Evolutionary conservation across 23 red algal genomes (phyloP).

Genomic region (Agarophyton chilense): DNA sequence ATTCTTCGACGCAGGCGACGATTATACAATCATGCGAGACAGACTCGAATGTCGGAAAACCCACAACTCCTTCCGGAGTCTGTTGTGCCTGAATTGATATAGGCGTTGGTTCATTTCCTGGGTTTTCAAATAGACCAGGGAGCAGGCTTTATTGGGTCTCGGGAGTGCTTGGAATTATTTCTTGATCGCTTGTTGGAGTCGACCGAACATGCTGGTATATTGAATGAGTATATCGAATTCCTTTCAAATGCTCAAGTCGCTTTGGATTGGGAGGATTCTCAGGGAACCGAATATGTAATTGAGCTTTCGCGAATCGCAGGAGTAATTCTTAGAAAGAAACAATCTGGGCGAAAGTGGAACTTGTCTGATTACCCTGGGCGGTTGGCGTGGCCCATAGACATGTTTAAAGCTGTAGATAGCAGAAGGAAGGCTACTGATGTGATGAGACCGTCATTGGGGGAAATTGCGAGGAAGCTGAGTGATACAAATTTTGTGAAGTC

Average conservation of each 20-base stretch:
- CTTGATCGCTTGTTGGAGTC: constrained; percentile 58
- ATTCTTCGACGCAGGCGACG: constrained; percentile 26
- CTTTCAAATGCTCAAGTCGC: constrained; percentile 56
- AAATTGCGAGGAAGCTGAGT: constrained; percentile 30
- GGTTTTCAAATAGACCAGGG: constrained; percentile 57
- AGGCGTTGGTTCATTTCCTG: constrained; percentile 50
- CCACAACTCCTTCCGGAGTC: constrained; percentile 54
- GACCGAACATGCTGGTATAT: constrained; percentile 52
- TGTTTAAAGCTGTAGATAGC: constrained; percentile 38
- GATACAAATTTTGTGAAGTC: constrained; percentile 5
- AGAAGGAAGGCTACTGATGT: constrained; percentile 26
- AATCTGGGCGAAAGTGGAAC: constrained; percentile 54
- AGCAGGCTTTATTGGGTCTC: constrained; percentile 34
- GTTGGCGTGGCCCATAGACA: constrained; percentile 37
- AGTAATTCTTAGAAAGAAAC: constrained; percentile 51
- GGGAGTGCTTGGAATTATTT: constrained; percentile 54
- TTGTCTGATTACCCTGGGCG: constrained; percentile 33
- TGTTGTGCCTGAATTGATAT: constrained; percentile 45
- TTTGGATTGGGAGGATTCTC: not conserved
- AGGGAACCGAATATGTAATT: constrained; percentile 26
- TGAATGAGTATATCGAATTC: constrained; percentile 57
- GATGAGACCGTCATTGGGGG: constrained; percentile 32
- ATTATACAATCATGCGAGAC: constrained; percentile 15
- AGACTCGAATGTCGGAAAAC: constrained; percentile 4
- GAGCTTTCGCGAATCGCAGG: constrained; percentile 55